Percentiles rank a stretch among this genome's conserved stretches.
Evolutionary conservation across 78 protist species (phyloP).

Genomic region (Trichosphaerium sp.): DNA sequence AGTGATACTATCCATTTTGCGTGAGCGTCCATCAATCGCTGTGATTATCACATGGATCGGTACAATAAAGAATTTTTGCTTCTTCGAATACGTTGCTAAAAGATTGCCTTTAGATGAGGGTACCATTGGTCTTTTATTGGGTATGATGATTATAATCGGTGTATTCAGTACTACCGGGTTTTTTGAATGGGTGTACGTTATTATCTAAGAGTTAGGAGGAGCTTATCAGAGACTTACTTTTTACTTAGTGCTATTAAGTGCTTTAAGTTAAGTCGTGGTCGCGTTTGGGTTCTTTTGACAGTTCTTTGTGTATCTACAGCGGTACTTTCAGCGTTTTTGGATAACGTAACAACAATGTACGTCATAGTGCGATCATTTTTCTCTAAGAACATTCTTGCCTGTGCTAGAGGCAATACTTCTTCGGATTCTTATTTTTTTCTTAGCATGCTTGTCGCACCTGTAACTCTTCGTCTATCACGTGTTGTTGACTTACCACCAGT

Average conservation of each 20-base stretch:
- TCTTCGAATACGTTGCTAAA: too few species aligned
- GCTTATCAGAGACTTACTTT: not conserved
- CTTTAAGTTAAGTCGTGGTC: not conserved
- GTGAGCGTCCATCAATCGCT: not conserved
- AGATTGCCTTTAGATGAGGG: constrained; percentile 42
- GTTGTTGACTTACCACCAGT: constrained; percentile 19
- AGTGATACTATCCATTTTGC: not conserved
- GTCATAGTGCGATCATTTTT: too few species aligned
- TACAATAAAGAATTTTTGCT: too few species aligned
- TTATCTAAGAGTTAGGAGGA: not conserved
- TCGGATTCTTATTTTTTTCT: too few species aligned
- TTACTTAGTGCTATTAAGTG: not conserved
- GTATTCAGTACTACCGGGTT: constrained; percentile 41
- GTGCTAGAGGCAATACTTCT: too few species aligned
- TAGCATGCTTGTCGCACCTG: constrained; percentile 56
- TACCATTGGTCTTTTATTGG: constrained; percentile 37
- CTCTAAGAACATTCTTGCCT: too few species aligned
- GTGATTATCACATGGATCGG: constrained; percentile 11
- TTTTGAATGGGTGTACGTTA: constrained; percentile 32
- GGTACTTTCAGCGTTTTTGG: constrained; percentile 49
- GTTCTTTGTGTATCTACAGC: constrained; percentile 8
- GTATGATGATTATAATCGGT: constrained; percentile 48
- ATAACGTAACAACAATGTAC: constrained; percentile 59
- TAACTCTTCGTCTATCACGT: constrained; percentile 15
- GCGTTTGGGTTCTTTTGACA: constrained; percentile 1